Percentiles rank a stretch among this genome's conserved stretches.
These are phyloP conservation scores for Monilinia fructicola DNA, from an alignment of 2,329 filamentous ascomycete genomes.

Conservation along the genomic window DNA sequence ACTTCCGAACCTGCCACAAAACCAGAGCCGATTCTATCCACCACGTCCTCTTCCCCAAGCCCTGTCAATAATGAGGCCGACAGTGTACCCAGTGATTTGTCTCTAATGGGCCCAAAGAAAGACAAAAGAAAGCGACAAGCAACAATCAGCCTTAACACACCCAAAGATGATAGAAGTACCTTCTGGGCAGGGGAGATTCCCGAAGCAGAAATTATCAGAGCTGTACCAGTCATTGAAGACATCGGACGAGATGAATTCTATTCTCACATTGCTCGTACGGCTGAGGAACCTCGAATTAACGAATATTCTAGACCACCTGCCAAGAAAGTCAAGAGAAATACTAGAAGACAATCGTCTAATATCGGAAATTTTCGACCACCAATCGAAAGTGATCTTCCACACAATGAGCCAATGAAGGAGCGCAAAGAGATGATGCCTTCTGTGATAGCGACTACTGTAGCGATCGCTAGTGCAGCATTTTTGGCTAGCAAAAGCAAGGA, in stretches of 20 bases:
- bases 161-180: constrained; percentile 28
- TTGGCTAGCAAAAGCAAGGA: constrained; percentile 23
- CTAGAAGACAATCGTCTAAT: constrained; percentile 36
- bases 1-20: neutral
- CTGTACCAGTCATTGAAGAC: constrained; percentile 36
- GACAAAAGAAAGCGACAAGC: constrained; percentile 40
- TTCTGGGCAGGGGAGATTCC: constrained; percentile 39
- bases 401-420: constrained; percentile 31
- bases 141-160: constrained; percentile 26
- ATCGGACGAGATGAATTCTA: constrained; percentile 38
- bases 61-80: constrained; percentile 14
- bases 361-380: constrained; percentile 23
- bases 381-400: constrained; percentile 21
- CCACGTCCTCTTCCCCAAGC: neutral
- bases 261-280: constrained; percentile 37
- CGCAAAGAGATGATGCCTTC: constrained; percentile 29
- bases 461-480: constrained; percentile 31
- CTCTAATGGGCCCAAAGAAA: constrained; percentile 34
- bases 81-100: constrained; percentile 22
- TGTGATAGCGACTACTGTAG: constrained; percentile 29
- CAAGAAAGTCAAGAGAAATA: constrained; percentile 45
- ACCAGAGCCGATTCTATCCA: neutral
- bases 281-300: constrained; percentile 31
- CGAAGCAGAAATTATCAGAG: constrained; percentile 36
- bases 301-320: constrained; percentile 35